phyloP scores from a whole-genome alignment of 345 rosid genomes.

The Eucalyptus guilfoylei region DNA sequence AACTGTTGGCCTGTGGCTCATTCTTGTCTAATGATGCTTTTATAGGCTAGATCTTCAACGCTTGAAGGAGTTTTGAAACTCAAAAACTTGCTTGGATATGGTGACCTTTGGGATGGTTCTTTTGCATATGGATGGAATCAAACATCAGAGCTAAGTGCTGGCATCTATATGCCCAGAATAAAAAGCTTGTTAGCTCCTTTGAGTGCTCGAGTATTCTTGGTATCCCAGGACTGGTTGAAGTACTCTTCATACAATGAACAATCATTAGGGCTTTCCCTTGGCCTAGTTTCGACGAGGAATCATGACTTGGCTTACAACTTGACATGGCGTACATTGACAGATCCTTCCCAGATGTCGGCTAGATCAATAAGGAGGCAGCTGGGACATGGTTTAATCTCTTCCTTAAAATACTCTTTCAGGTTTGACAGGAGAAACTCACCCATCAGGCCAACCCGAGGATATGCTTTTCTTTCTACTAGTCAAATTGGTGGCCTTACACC shows the following conservation, averaged over 20 bases:
- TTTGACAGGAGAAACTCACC: slow-evolving; percentile 66
- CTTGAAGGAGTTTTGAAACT: slow-evolving; percentile 72
- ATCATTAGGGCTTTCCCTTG: slow-evolving; percentile 79
- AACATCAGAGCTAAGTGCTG: slow-evolving; percentile 73
- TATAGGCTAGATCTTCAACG: slow-evolving; percentile 76
- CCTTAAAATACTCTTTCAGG: slow-evolving; percentile 66
- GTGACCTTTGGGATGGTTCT: slow-evolving; percentile 90
- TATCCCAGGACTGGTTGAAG: slow-evolving; percentile 79
- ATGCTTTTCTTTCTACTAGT: slow-evolving; percentile 63
- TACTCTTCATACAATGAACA: slow-evolving; percentile 77
- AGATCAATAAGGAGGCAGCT: slow-evolving; percentile 70
- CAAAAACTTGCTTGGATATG: slow-evolving; percentile 80
- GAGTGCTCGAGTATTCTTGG: slow-evolving; percentile 56
- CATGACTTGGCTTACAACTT: slow-evolving; percentile 70
- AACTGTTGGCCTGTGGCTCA: not conserved
- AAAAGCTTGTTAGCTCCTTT: slow-evolving; percentile 44
- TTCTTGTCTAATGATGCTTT: not conserved
- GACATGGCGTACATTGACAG: slow-evolving; percentile 68
- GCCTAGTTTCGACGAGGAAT: slow-evolving; percentile 50
- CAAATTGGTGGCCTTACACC: slow-evolving; percentile 89
- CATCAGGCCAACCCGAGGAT: slow-evolving; percentile 77
- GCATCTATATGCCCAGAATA: slow-evolving; percentile 69
- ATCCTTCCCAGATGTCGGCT: slow-evolving; percentile 69
- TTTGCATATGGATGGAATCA: slow-evolving; percentile 73
- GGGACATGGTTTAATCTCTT: slow-evolving; percentile 73